A percentile compares a stretch with the other conserved stretches of the same genome.
Conservation (phyloP, 345 rosid genomes). For the Crucihimalaya himalaica region DNA sequence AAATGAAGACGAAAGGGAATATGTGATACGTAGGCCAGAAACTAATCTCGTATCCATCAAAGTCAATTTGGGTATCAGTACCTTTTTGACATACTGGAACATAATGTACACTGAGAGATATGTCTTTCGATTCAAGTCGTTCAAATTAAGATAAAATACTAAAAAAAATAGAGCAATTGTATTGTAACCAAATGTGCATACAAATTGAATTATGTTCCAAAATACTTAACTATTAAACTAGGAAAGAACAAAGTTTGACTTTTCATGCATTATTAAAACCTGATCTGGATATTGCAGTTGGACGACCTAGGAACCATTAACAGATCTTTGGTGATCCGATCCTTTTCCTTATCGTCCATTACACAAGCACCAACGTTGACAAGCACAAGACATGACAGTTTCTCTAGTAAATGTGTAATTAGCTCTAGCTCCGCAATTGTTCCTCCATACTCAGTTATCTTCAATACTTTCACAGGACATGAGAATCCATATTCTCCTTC, state of each 20-base stretch:
- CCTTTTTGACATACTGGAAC: no score
- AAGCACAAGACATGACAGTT: constrained; percentile 1
- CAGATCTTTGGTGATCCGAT: not conserved
- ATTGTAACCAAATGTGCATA: not conserved
- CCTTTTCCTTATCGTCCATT: not conserved
- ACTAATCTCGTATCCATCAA: no score
- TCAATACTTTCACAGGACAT: not conserved
- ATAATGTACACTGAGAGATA: not conserved
- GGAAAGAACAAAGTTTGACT: not conserved
- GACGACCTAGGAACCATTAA: not conserved
- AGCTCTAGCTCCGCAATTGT: not conserved
- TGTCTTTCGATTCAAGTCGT: not conserved
- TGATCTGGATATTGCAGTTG: not conserved
- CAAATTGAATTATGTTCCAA: not conserved
- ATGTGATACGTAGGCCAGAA: no score
- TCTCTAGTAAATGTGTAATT: not conserved
- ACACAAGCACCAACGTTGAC: not conserved
- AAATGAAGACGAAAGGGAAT: no score
- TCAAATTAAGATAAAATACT: not conserved
- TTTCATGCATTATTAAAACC: not conserved
- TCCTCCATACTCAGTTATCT: not conserved
- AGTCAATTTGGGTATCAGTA: not conserved
- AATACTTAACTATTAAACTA: not conserved
- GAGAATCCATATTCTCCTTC: not conserved
- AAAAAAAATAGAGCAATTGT: not conserved